A percentile compares a stretch with the other conserved stretches of the same genome.
Evolutionary conservation across 108 stramenopile genomes (phyloP).

Genomic region (Skeletonema menzelii): DNA sequence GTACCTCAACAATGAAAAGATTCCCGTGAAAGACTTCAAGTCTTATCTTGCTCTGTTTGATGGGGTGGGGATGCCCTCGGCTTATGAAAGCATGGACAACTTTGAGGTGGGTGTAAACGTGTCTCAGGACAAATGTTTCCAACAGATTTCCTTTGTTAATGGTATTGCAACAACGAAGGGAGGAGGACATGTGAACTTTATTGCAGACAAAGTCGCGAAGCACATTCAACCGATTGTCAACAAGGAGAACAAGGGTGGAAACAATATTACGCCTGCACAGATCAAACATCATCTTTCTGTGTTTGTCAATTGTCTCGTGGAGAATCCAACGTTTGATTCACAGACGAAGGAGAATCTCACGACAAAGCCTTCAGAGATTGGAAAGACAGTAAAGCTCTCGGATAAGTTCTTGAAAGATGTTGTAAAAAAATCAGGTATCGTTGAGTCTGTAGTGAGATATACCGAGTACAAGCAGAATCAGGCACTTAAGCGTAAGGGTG

Average conservation of each 20-base stretch:
- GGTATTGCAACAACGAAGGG: constrained; percentile 95
- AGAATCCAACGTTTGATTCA: constrained; percentile 97
- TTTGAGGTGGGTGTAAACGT: constrained; percentile 76
- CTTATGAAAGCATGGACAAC: constrained; percentile 84
- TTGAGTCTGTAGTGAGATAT: constrained; percentile 80
- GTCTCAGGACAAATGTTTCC: constrained; percentile 77
- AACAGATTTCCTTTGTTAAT: constrained; percentile 98
- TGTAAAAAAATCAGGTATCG: constrained; percentile 91
- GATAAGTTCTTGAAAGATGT: constrained; percentile 87
- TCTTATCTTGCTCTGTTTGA: constrained; percentile 91
- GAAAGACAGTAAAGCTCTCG: constrained; percentile 68
- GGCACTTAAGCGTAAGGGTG: constrained; percentile 90
- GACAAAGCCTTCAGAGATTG: constrained; percentile 76
- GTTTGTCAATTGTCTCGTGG: constrained; percentile 95
- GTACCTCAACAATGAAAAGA: constrained; percentile 88
- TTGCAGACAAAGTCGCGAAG: constrained; percentile 87
- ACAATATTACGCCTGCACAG: constrained; percentile 83
- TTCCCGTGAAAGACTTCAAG: constrained; percentile 89
- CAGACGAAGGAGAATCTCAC: constrained; percentile 99
- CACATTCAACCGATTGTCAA: constrained; percentile 60
- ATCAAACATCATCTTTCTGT: constrained; percentile 96
- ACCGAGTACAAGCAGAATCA: constrained; percentile 89
- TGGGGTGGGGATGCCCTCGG: constrained; percentile 74
- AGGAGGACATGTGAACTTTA: constrained; percentile 91
- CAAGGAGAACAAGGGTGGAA: constrained; percentile 94